Evolutionary conservation across 257 asterid species (phyloP).

Genomic region (Plantago ovata): DNA sequence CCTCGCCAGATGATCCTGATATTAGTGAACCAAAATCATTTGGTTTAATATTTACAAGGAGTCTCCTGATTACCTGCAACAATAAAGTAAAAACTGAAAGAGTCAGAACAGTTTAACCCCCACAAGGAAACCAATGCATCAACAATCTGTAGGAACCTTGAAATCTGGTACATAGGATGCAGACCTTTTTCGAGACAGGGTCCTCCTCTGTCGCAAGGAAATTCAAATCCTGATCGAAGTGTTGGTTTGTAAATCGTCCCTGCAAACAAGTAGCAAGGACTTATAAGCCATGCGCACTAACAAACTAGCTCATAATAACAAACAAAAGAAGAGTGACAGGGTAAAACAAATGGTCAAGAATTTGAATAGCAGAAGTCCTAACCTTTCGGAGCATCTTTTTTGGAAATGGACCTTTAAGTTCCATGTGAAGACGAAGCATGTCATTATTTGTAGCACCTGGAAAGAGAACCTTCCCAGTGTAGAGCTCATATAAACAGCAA

Average conservation of each 20-base stretch:
- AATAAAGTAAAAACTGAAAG: constrained; percentile 15
- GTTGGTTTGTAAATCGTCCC: constrained; percentile 86
- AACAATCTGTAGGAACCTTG: neutral
- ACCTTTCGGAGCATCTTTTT: constrained; percentile 98
- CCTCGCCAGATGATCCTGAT: constrained; percentile 87
- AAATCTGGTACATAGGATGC: constrained; percentile 11
- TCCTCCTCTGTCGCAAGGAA: constrained; percentile 93
- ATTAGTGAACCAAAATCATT: constrained; percentile 83
- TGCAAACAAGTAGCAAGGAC: constrained; percentile 30
- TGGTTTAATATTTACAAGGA: constrained; percentile 76
- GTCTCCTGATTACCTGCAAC: constrained; percentile 77
- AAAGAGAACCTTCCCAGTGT: constrained; percentile 89
- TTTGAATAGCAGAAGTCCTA: constrained; percentile 16
- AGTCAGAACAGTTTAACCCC: neutral
- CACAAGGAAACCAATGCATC: neutral
- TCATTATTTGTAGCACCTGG: constrained; percentile 93
- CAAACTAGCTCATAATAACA: neutral
- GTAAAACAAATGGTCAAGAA: neutral
- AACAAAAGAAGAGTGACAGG: neutral
- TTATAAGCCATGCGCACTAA: constrained; percentile 7
- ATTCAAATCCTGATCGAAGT: constrained; percentile 86
- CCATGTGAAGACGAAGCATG: constrained; percentile 99
- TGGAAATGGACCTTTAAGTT: constrained; percentile 87
- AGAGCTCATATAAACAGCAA: constrained; percentile 96
- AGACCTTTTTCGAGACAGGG: constrained; percentile 92